Base-by-base conservation (phyloP, 108 stramenopile species). In the Skeletonema costatum region DNA sequence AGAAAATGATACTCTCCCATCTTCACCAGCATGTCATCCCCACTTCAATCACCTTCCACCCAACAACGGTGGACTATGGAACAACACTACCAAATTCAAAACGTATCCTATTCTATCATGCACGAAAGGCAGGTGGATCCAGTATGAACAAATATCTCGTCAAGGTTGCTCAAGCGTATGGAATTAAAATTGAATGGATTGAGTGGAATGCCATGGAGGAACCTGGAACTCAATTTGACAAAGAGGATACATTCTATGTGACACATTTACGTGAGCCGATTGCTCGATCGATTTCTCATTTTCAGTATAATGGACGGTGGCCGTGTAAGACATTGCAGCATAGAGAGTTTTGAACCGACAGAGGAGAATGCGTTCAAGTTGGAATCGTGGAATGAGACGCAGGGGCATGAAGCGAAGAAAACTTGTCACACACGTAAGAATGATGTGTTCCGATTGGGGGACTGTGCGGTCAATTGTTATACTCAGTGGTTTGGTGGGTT, bases 381-480 rank as follows among this genome's bases (percentile, higher is more conserved):
- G 17, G 79, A 76, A 32, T 44, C 74, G 25, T 81, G 83, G 78
- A 60, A 66, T 56, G 25, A 64, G 44, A 77, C 74, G 8, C 46
- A 48, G 17, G 83, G 82, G 2, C 70, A 71, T 42, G 13, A 25
- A 36, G 31, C 50, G 2, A 50, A 32, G 1, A 0, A 17, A 4
- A 60, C 56, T 44, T 76, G 75, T 41, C 13, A 53, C 3, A 42
- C 16, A 33, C 21, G 58, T 30, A 41, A 16, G 8, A 16, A 13
- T 13, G 46, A 9, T 17, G 11, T 6, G 11, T 82, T 82, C 59
- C 12, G 17, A 4, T 62, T 80, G 25, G 83, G 79, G 1, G 41
- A 70, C 33, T 84, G 83, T 38, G 83, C 83, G 13, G 70, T 81
- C 31, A 77, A 84, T 44, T 84, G 83, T 60, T 84, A 84, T 64